phyloP scores from a whole-genome alignment of 1,284 basidiomycete species.

The Boletellus sp. region DNA sequence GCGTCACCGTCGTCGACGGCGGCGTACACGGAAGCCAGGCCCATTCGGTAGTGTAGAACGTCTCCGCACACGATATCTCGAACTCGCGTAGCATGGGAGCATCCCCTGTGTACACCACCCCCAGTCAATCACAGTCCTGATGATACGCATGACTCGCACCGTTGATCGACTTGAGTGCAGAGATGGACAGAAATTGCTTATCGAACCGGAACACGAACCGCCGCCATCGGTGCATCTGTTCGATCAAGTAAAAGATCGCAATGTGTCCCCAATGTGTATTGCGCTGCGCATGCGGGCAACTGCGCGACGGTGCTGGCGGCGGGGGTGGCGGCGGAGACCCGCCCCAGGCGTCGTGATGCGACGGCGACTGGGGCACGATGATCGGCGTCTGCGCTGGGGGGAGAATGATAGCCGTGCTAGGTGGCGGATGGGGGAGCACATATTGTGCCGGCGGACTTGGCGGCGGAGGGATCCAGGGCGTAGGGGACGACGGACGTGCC shows the following conservation, averaged over 20 bases:
- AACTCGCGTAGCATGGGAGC: constrained; percentile 71
- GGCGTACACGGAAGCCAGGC: constrained; percentile 61
- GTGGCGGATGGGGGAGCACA: constrained; percentile 39
- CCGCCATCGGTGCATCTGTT: constrained; percentile 77
- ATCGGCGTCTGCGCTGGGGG: constrained; percentile 39
- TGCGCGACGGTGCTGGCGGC: constrained; percentile 25
- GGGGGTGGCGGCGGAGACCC: constrained; percentile 27
- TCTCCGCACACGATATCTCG: constrained; percentile 57
- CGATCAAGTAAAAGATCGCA: constrained; percentile 67
- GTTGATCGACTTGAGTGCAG: constrained; percentile 62
- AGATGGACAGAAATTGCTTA: constrained; percentile 65
- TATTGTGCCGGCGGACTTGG: constrained; percentile 33
- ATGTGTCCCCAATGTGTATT: constrained; percentile 74
- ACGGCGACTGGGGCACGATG: constrained; percentile 35
- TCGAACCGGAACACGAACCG: constrained; percentile 75
- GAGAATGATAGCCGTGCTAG: constrained; percentile 32
- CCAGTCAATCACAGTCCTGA: constrained; percentile 1
- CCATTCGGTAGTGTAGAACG: constrained; percentile 60
- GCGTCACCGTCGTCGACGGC: constrained; percentile 35
- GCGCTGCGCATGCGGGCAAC: constrained; percentile 32
- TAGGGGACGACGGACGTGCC: constrained; percentile 33
- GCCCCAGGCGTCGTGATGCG: constrained; percentile 33
- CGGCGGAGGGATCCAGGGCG: constrained; percentile 39
- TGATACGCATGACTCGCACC: constrained; percentile 41
- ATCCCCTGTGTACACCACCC: constrained; percentile 45